Evolutionary conservation across 345 rosid species (phyloP).

Genomic region (Brassica cretica): DNA sequence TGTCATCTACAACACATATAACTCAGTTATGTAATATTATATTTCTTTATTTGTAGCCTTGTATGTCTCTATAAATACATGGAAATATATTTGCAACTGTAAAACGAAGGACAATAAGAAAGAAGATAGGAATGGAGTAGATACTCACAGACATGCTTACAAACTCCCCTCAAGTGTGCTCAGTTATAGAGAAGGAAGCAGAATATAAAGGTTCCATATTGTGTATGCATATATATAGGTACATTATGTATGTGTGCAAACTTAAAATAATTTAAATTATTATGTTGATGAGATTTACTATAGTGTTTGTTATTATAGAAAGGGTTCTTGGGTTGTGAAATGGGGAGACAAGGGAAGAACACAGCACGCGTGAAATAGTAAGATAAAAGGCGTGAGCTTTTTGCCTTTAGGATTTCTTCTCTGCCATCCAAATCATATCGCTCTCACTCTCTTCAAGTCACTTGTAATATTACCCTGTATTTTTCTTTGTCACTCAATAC

Average conservation of each 20-base stretch:
- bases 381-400: slow-evolving; percentile 38
- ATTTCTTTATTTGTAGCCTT: not conserved
- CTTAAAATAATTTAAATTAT: not conserved
- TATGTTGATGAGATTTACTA: not conserved
- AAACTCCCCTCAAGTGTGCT: slow-evolving; percentile 11
- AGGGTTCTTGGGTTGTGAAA: slow-evolving; percentile 56
- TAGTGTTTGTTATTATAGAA: slow-evolving; percentile 18
- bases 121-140: slow-evolving; percentile 3
- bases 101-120: not conserved
- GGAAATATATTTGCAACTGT: not conserved
- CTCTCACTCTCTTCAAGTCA: slow-evolving; percentile 26
- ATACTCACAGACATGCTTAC: slow-evolving; percentile 58
- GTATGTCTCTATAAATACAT: not conserved
- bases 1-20: slow-evolving; percentile 47
- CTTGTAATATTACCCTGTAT: not conserved
- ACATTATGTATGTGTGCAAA: slow-evolving; percentile 9
- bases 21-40: not conserved
- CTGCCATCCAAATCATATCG: slow-evolving; percentile 30
- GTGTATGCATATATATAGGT: slow-evolving; percentile 8
- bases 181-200: slow-evolving; percentile 22
- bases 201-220: slow-evolving; percentile 3
- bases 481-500: not conserved
- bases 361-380: slow-evolving; percentile 56
- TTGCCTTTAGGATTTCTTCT: slow-evolving; percentile 30
- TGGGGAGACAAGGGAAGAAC: slow-evolving; percentile 45